Evolutionary conservation across 1,284 basidiomycete genomes (phyloP).

Genomic region (Lentinula novae-zelandiae): DNA sequence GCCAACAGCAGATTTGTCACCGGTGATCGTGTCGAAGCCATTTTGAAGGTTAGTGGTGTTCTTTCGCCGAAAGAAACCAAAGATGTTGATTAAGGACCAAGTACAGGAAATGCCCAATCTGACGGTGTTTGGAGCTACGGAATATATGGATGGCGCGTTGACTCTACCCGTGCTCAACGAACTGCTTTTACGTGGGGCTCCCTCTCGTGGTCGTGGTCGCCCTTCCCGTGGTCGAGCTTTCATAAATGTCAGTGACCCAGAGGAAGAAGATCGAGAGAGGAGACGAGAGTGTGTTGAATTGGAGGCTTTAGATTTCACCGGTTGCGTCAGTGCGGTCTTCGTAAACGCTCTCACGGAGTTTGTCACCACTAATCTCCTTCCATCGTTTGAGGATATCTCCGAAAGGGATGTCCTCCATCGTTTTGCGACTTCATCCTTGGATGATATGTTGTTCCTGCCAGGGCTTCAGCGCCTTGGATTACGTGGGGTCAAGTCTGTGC

Average conservation of each 20-base stretch:
- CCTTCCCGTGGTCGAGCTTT: conserved; percentile 64
- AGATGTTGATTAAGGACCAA: background rate
- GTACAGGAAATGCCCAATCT: conserved; percentile 82
- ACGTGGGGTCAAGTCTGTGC: conserved; percentile 78
- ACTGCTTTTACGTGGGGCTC: conserved; percentile 77
- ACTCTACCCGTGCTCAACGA: conserved; percentile 81
- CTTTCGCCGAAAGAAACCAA: conserved; percentile 10
- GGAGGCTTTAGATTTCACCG: conserved; percentile 90
- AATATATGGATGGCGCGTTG: conserved; percentile 93
- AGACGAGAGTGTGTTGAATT: conserved; percentile 77
- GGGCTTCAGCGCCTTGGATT: conserved; percentile 82
- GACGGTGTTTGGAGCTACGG: conserved; percentile 83
- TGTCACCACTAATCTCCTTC: conserved; percentile 65
- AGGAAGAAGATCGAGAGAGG: conserved; percentile 72
- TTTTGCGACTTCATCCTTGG: conserved; percentile 27
- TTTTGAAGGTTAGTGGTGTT: conserved; percentile 64
- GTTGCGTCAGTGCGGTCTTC: conserved; percentile 90
- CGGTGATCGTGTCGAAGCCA: conserved; percentile 75
- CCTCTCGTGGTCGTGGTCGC: conserved; percentile 64
- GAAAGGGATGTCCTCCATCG: conserved; percentile 39
- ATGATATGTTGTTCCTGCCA: conserved; percentile 65
- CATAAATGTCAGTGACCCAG: conserved; percentile 46
- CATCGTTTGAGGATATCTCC: conserved; percentile 41
- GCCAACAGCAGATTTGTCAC: conserved; percentile 92
- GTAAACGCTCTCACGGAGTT: conserved; percentile 82